A percentile compares a stretch with the other conserved stretches of the same genome.
These are phyloP conservation scores for Suillus variegatus DNA, from an alignment of 768 basidiomycete genomes.

Conservation along the genomic window DNA sequence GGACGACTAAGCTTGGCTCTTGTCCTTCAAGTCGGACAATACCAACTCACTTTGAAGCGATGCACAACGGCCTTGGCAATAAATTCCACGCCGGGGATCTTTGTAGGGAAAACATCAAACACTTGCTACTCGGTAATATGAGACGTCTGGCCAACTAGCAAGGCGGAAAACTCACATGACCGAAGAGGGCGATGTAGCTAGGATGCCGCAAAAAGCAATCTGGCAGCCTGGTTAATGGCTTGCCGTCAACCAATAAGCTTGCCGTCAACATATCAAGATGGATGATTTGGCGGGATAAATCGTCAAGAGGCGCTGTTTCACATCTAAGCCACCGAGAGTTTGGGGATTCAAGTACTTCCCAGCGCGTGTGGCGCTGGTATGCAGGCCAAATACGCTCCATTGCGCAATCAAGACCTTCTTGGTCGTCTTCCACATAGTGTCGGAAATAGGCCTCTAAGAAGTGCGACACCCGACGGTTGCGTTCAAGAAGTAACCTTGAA, in stretches of 20 bases:
- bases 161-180: slow-evolving; percentile 28
- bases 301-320: slow-evolving; percentile 15
- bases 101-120: slow-evolving; percentile 37
- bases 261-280: slow-evolving; percentile 44
- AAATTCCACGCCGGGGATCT: slow-evolving; percentile 36
- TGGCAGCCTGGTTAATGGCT: slow-evolving; percentile 41
- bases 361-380: slow-evolving; percentile 27
- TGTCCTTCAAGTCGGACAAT: neutral
- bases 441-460: slow-evolving; percentile 24
- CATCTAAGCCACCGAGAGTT: slow-evolving; percentile 32
- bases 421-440: slow-evolving; percentile 13
- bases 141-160: neutral
- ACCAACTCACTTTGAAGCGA: slow-evolving; percentile 21
- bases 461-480: slow-evolving; percentile 35
- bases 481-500: slow-evolving; percentile 27
- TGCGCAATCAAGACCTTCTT: slow-evolving; percentile 32
- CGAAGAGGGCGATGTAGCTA: slow-evolving; percentile 39
- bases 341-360: slow-evolving; percentile 21
- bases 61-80: slow-evolving; percentile 23
- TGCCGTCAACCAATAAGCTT: slow-evolving; percentile 42
- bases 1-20: neutral
- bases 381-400: slow-evolving; percentile 31
- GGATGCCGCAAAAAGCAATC: slow-evolving; percentile 30
- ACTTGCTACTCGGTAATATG: slow-evolving; percentile 18
- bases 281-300: slow-evolving; percentile 28